A percentile compares a stretch with the other conserved stretches of the same genome.
Conservation (phyloP, 371 early-diverging fungal species). For the Chytridium lagenaria region DNA sequence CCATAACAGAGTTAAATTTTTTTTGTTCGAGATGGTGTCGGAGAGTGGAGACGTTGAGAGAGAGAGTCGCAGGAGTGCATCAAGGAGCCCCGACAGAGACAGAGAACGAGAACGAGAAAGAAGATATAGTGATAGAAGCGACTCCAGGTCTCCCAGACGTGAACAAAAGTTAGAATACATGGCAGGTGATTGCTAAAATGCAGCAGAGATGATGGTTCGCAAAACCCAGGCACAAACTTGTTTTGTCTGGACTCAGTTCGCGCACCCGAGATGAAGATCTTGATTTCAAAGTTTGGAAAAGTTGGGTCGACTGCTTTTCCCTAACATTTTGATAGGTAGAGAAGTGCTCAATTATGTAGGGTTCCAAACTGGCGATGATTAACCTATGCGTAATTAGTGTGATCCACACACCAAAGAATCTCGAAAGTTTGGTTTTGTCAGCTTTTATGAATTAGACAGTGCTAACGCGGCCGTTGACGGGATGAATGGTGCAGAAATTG, state of each 20-base stretch:
- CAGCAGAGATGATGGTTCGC: not conserved
- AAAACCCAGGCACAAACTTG: conserved; percentile 79
- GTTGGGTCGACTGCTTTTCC: no score
- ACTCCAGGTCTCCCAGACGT: not conserved
- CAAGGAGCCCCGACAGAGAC: conserved; percentile 10
- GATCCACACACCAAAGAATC: conserved; percentile 85
- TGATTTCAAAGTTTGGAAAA: conserved; percentile 81
- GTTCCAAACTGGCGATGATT: not conserved
- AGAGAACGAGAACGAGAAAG: no score
- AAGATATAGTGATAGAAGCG: no score
- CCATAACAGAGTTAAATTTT: not conserved
- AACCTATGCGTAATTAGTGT: conserved; percentile 28
- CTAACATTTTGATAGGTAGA: conserved; percentile 67
- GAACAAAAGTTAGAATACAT: not conserved
- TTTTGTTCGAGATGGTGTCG: not conserved
- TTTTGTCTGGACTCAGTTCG: conserved; percentile 73
- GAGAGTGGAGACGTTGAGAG: not conserved
- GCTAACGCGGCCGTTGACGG: conserved; percentile 74
- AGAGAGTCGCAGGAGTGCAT: not conserved
- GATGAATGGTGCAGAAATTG: conserved; percentile 70
- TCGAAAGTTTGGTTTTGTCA: conserved; percentile 81
- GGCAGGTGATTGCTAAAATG: not conserved
- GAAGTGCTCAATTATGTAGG: conserved; percentile 74
- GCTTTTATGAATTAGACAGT: conserved; percentile 72
- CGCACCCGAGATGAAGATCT: conserved; percentile 69